A percentile compares a stretch with the other conserved stretches of the same genome.
Conservation (phyloP, 108 stramenopile genomes). For the Ochromonas danica region DNA sequence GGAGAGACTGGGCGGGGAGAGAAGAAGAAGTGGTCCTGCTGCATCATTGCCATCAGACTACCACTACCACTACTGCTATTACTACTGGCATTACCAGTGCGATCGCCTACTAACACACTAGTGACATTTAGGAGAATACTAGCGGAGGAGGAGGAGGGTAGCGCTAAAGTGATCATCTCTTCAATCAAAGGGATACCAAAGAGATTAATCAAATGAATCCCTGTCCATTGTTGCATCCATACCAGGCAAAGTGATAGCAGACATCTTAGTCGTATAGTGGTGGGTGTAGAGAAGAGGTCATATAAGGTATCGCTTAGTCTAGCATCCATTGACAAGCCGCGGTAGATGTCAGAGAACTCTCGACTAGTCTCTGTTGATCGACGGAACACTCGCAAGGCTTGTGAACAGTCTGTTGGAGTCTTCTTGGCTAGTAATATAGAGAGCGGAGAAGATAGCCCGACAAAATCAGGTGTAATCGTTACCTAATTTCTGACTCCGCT, state of each 20-base stretch:
- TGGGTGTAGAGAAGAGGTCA: slow-evolving; percentile 4
- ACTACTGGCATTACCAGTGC: slow-evolving; percentile 29
- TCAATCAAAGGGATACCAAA: slow-evolving; percentile 21
- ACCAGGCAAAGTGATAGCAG: not conserved
- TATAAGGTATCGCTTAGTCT: not conserved
- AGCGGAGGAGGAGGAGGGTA: slow-evolving; percentile 12
- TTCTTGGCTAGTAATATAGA: slow-evolving; percentile 48
- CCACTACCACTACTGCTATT: slow-evolving; percentile 27
- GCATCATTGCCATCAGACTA: no score
- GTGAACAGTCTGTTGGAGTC: slow-evolving; percentile 39
- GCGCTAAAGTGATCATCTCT: slow-evolving; percentile 15
- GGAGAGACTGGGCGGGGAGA: slow-evolving; percentile 44
- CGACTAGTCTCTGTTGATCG: slow-evolving; percentile 43
- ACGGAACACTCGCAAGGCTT: slow-evolving; percentile 40
- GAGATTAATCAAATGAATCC: slow-evolving; percentile 23
- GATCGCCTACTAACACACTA: slow-evolving; percentile 15
- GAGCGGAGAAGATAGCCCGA: no score
- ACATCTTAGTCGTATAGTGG: slow-evolving; percentile 6
- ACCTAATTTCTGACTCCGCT: no score
- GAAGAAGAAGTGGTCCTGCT: no score
- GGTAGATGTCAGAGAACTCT: slow-evolving; percentile 39
- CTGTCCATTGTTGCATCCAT: slow-evolving; percentile 7
- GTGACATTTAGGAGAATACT: slow-evolving; percentile 16
- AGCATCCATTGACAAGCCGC: slow-evolving; percentile 9
- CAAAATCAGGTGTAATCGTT: no score